Percentiles rank a stretch among this genome's conserved stretches.
These are phyloP conservation scores for Starmera amethionina DNA, from an alignment of 805 yeast genomes.

Conservation along the genomic window DNA sequence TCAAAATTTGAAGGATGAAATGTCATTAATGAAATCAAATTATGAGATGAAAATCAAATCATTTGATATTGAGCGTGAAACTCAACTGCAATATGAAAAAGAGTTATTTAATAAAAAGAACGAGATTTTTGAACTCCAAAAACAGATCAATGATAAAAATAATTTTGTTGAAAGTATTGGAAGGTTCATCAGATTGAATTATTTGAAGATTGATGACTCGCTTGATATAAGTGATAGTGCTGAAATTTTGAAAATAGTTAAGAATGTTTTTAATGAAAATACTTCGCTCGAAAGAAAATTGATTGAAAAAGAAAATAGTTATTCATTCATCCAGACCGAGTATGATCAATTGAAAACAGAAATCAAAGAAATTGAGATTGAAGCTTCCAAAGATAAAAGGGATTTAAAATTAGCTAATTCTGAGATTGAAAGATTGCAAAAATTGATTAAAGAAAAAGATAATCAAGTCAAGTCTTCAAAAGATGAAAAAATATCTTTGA, in stretches of 20 bases:
- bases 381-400: too few relatives aligned
- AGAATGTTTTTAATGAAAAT: too few relatives aligned
- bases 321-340: too few relatives aligned
- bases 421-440: constrained; percentile 1
- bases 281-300: too few relatives aligned
- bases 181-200: neutral
- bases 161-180: neutral
- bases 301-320: too few relatives aligned
- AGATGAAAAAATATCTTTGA: neutral
- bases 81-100: neutral
- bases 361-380: neutral
- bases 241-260: too few relatives aligned
- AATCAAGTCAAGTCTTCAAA: neutral
- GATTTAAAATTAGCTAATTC: neutral
- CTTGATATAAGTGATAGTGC: too few relatives aligned
- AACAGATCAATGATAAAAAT: neutral
- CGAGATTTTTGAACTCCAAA: neutral
- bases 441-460: neutral
- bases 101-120: neutral
- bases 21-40: neutral
- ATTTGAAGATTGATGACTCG: too few relatives aligned
- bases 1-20: constrained; percentile 1
- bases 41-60: neutral
- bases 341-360: neutral
- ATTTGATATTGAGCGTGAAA: neutral